Evolutionary conservation across 1,284 basidiomycete species (phyloP).

Genomic region (Malassezia nana): DNA sequence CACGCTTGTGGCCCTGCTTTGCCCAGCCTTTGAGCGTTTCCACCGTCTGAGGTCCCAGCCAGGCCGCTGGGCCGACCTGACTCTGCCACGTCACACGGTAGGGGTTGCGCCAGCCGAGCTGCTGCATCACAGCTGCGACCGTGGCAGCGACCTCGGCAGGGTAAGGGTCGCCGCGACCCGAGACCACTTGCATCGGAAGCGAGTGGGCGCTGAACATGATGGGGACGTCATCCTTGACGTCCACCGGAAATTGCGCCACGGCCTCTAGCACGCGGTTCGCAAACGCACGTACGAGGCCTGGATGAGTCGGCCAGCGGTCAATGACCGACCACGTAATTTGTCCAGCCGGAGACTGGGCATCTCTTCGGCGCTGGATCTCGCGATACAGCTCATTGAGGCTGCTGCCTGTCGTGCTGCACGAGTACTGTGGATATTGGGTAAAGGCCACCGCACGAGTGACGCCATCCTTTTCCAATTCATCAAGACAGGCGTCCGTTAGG

Average conservation of each 20-base stretch:
- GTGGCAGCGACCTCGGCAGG: slow-evolving; percentile 88
- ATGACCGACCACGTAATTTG: slow-evolving; percentile 89
- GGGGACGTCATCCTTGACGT: slow-evolving; percentile 62
- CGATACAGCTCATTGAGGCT: slow-evolving; percentile 83
- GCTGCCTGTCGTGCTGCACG: slow-evolving; percentile 93
- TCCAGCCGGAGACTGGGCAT: slow-evolving; percentile 50
- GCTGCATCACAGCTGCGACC: slow-evolving; percentile 50
- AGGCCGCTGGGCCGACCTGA: slow-evolving; percentile 90
- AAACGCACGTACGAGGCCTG: slow-evolving; percentile 85
- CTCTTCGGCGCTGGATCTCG: slow-evolving; percentile 50
- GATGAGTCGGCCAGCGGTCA: slow-evolving; percentile 92
- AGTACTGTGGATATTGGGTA: slow-evolving; percentile 98
- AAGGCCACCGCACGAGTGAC: slow-evolving; percentile 89
- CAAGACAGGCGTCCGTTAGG: slow-evolving; percentile 70
- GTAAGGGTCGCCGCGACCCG: slow-evolving; percentile 82
- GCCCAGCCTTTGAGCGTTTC: slow-evolving; percentile 86
- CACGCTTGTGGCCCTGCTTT: slow-evolving; percentile 72
- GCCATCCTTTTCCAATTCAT: slow-evolving; percentile 78
- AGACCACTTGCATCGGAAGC: slow-evolving; percentile 61
- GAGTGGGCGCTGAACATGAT: slow-evolving; percentile 96
- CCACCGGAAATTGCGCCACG: slow-evolving; percentile 65
- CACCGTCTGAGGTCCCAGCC: slow-evolving; percentile 94
- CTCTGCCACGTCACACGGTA: slow-evolving; percentile 97
- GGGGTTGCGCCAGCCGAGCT: slow-evolving; percentile 43
- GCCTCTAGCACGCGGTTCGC: slow-evolving; percentile 76